Conservation (phyloP, 176 grass and related monocot species). For the sorghum (Sorghum bicolor) region Sorghum_bicolor_NCBIv3 NC_012873.2:61130501-61131000, state of each 20-base stretch:
- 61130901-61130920: slow-evolving; percentile 59
- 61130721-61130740: slow-evolving; percentile 33
- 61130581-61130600: slow-evolving; percentile 11
- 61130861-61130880: slow-evolving; percentile 58
- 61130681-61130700: slow-evolving; percentile 56
- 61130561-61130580: not conserved
- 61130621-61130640: slow-evolving; percentile 97
- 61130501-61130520: not conserved
- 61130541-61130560: slow-evolving; percentile 3
- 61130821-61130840: slow-evolving; percentile 67
- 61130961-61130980: not conserved
- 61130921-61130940: slow-evolving; percentile 68
- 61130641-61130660: slow-evolving; percentile 86
- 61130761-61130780: slow-evolving; percentile 34
- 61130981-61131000: not conserved
- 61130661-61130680: slow-evolving; percentile 80
- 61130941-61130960: slow-evolving; percentile 14
- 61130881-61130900: slow-evolving; percentile 94
- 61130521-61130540: not conserved
- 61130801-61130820: slow-evolving; percentile 48
- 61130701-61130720: slow-evolving; percentile 57
- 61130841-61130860: slow-evolving; percentile 67
- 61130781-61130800: slow-evolving; percentile 54
- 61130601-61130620: slow-evolving; percentile 11
- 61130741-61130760: slow-evolving; percentile 57